A percentile compares a stretch with the other conserved stretches of the same genome.
phyloP scores from a whole-genome alignment of 176 grass and related monocot species.

The Carex scoparia region DNA sequence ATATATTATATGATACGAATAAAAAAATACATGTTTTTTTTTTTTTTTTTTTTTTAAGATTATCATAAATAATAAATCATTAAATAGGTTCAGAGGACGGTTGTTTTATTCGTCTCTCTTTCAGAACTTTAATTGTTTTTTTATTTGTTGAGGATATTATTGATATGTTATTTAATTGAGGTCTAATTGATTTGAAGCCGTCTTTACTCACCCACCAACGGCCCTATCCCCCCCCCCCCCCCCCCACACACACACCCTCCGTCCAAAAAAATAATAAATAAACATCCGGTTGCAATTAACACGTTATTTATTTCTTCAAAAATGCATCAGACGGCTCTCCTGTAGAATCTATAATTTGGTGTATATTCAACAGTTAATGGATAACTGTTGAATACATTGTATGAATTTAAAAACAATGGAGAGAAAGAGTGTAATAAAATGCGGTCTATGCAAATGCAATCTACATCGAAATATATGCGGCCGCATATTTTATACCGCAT shows the following conservation, averaged over 20 bases:
- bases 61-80: slow-evolving; percentile 2
- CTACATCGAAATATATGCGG: no score
- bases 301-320: not conserved
- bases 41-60: not conserved
- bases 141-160: not conserved
- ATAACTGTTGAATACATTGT: not conserved
- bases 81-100: slow-evolving; percentile 5
- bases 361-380: not conserved
- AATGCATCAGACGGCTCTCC: not conserved
- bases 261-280: not conserved
- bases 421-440: not conserved
- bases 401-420: not conserved
- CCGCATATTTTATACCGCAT: no score
- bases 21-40: not conserved
- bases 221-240: not conserved
- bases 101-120: slow-evolving; percentile 4
- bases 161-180: slow-evolving; percentile 9
- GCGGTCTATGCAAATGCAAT: no score
- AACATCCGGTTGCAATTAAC: not conserved
- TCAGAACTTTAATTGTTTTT: not conserved
- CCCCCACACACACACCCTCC: no score
- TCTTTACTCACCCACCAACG: not conserved
- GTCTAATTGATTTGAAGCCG: not conserved
- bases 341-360: not conserved
- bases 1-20: not conserved